Base-by-base conservation (phyloP, 108 stramenopile species). In the Discostella stelligeroides region DNA sequence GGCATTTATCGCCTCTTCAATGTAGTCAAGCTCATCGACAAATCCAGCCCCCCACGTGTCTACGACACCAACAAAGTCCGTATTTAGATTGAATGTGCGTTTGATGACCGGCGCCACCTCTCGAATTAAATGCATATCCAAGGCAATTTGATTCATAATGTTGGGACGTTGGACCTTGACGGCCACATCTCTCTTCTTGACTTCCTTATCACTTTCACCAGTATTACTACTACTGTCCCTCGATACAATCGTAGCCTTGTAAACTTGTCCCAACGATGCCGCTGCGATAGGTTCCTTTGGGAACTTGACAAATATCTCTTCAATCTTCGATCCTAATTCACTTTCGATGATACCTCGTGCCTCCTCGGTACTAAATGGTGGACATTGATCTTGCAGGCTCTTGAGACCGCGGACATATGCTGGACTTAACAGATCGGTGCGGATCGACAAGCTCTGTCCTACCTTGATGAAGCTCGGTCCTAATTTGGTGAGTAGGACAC, bases 111-210 rank as follows among this genome's bases (percentile, higher is more conserved):
- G 84, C 9, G 92, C 92, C 38, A 91, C 67, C 39, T 94, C 82
- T 3, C 97, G 86, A 38, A 97, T 79, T 41, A 97, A 62, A 68
- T 97, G 92, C 92, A 98, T 96, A 78, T 98, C 98, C n/a, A 96
- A 73, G 20, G 96, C 96, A 68, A 97, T 96, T 61, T 95, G 92
- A 45, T 89, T 77, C 69, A 91, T 88, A 51, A 97, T 94, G 43
- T 95, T 79, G 2, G 98, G 97, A 40, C 98, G 88, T 81, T 97
- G 97, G 2, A 98, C 96, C 69, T 98, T 98, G 34, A 98, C 91
- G 20, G 98, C 98, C 34, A 98, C 97, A 20, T 85, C 83, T 23
- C 25, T 48, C 34, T 57, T 47, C 8, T n/a, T n/a, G n/a, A 25
- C 49, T 37, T 48, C 73, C 4, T 53, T 38, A 12, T 9, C 41